phyloP scores from a whole-genome alignment of 768 basidiomycete species.

The Omphalotus guepiniiformis region DNA sequence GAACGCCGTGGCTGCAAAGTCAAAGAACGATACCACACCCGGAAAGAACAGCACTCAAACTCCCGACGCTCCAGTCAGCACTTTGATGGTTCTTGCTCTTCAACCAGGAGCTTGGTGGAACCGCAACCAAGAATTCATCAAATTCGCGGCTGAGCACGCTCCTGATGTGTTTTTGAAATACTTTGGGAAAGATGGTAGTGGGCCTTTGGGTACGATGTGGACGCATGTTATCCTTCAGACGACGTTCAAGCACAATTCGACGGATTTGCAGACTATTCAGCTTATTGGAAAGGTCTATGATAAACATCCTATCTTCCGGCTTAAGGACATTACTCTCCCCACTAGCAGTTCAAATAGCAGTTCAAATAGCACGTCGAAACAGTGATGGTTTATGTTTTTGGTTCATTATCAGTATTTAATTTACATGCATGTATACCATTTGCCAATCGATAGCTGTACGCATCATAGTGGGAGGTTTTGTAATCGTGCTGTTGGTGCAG shows the following conservation, averaged over 20 bases:
- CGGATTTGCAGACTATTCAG: neutral
- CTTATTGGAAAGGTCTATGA: neutral
- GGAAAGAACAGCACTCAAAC: neutral
- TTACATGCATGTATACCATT: no score
- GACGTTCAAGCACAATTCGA: neutral
- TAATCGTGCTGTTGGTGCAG: no score
- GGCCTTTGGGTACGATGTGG: neutral
- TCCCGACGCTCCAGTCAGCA: neutral
- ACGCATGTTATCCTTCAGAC: neutral
- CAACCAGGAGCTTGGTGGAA: conserved; percentile 6
- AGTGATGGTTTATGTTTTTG: no score
- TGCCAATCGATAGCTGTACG: no score
- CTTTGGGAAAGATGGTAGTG: neutral
- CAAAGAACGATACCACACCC: neutral
- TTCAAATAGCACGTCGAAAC: no score
- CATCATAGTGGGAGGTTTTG: no score
- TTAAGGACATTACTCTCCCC: no score
- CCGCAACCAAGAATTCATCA: neutral
- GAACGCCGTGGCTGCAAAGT: neutral
- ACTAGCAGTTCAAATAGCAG: no score
- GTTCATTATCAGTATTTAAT: no score
- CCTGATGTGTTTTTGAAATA: conserved; percentile 1
- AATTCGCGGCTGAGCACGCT: neutral
- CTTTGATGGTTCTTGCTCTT: neutral
- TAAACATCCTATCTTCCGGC: no score